Conservation (phyloP, 441 rosid species). For the Populus hybrid region DNA sequence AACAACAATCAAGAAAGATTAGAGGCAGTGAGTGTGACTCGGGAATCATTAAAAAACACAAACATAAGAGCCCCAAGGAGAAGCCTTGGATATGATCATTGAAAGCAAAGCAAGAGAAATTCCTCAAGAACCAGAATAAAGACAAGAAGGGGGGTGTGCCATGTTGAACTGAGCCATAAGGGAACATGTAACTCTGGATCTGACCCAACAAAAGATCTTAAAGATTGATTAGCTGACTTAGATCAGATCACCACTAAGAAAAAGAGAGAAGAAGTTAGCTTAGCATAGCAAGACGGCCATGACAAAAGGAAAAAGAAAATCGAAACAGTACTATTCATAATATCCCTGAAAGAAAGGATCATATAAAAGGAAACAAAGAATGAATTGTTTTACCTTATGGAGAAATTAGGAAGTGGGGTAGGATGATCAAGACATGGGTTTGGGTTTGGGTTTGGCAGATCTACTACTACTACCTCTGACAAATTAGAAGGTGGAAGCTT, state of each 20-base stretch:
- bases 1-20: slow-evolving; percentile 12
- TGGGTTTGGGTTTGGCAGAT: slow-evolving; percentile 32
- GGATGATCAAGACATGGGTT: slow-evolving; percentile 29
- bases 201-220: slow-evolving; percentile 32
- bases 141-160: slow-evolving; percentile 27
- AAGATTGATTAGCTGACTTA: slow-evolving; percentile 13
- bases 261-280: slow-evolving; percentile 8
- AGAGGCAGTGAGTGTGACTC: neutral
- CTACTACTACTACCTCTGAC: slow-evolving; percentile 31
- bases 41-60: neutral
- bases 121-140: slow-evolving; percentile 21
- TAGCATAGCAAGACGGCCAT: slow-evolving; percentile 19
- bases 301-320: neutral
- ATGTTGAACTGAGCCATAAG: slow-evolving; percentile 35
- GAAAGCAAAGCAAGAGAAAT: slow-evolving; percentile 1
- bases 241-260: slow-evolving; percentile 13
- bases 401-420: slow-evolving; percentile 60
- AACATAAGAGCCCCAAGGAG: neutral
- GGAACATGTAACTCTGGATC: slow-evolving; percentile 40
- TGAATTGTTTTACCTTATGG: slow-evolving; percentile 61
- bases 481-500: neutral
- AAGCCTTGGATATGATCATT: neutral
- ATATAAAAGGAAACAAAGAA: neutral
- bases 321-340: slow-evolving; percentile 11
- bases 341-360: slow-evolving; percentile 7